Conservation (phyloP, 2,329 filamentous ascomycete species). For the Diaporthe longicolla region DNA sequence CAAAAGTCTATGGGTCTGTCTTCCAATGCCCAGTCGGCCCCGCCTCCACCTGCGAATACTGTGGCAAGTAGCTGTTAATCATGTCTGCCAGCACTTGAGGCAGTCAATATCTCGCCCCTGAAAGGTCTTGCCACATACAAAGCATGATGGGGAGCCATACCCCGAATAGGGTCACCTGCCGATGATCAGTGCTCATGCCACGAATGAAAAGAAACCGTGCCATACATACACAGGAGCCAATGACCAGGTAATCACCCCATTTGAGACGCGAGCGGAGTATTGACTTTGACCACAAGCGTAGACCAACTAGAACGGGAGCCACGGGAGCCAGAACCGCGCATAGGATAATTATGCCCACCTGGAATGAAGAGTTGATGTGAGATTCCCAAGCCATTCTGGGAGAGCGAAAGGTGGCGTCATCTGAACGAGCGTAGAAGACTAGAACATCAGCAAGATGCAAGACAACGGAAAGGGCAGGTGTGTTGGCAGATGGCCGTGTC, state of each 20-base stretch:
- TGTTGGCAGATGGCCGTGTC: not conserved
- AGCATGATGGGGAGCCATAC: slow-evolving; percentile 38
- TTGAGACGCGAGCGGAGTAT: slow-evolving; percentile 32
- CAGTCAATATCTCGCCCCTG: not conserved
- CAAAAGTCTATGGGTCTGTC: slow-evolving; percentile 27
- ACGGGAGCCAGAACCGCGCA: slow-evolving; percentile 26
- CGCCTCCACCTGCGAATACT: slow-evolving; percentile 37
- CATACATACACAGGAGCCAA: slow-evolving; percentile 23
- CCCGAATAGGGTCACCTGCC: slow-evolving; percentile 27
- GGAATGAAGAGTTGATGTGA: slow-evolving; percentile 35
- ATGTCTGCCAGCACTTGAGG: not conserved
- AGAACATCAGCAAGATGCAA: slow-evolving; percentile 11
- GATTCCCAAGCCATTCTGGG: slow-evolving; percentile 29
- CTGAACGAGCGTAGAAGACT: not conserved
- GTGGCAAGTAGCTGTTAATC: not conserved
- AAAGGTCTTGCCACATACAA: not conserved
- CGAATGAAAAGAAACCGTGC: too few relatives aligned
- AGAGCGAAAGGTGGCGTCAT: not conserved
- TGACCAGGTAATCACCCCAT: slow-evolving; percentile 23
- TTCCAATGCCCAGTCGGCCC: slow-evolving; percentile 21
- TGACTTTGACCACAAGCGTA: slow-evolving; percentile 30
- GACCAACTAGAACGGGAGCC: slow-evolving; percentile 28
- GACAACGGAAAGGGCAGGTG: not conserved
- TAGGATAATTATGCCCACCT: slow-evolving; percentile 29
- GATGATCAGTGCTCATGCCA: not conserved